Base-by-base conservation (phyloP, 768 basidiomycete species). In the Russula brevipes region DNA sequence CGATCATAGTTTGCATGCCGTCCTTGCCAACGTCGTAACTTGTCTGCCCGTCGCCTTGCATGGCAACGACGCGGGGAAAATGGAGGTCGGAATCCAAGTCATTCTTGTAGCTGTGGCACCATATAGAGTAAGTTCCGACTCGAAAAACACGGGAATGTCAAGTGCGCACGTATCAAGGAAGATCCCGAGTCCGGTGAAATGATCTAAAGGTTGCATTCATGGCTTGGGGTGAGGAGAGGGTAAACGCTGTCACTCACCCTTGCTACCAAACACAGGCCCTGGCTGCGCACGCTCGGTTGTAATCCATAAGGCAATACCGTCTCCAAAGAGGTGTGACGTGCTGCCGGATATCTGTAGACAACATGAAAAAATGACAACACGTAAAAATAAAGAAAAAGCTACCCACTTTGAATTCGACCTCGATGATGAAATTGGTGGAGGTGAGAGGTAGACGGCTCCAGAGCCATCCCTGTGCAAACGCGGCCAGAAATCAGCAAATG, bases 301-400 rank as follows among this genome's bases (percentile, higher is more conserved):
- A 33, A 99, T 72, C 97, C 97, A 99, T 39, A 98, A 76, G 0
- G 95, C 97, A 69, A 99, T 79, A 2, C 95, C 94, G 66, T 97
- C 95, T 2, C 95, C 94, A 64, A 79, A 94, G 24, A 97, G 75
- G 69, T 93, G 88, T 9, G 80, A 79, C 2, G 85, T 81, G 51
- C 85, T 83, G 11, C 91, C 90, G 1, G 85, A 82, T 38, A 96
- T 77, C 89, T 94, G 30, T 19, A 24, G 9, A 16, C 4, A 33
- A 14, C 12, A 50, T 53, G 14, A 24, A 19, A 39, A 39, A 51
- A 14, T n/a, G 11, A 54, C 47, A 46, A 31, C n/a, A 10, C 5
- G 59, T 54, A 11, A 5, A 38, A 10, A 38, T 63, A 11, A 50
- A 11, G 33, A 39, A 12, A 46, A 38, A 6, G 16, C 16, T 19